Evolutionary conservation across 371 early-diverging fungal species (phyloP).

Genomic region (Smittium culicis): DNA sequence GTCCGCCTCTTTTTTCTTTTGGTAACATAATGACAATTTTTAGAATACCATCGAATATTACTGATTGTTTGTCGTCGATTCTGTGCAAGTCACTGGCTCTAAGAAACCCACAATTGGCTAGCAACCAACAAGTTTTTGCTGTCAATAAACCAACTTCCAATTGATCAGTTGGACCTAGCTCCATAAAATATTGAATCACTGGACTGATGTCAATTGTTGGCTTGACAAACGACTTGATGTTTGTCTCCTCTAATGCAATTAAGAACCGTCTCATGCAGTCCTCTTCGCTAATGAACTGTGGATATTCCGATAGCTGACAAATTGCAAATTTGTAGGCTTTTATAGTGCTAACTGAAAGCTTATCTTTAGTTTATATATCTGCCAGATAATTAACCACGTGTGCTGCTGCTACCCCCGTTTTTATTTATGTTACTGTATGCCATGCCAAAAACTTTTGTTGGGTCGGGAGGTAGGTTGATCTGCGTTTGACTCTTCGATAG

Average conservation of each 20-base stretch:
- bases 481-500: background rate
- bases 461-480: background rate
- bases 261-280: background rate
- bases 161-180: background rate
- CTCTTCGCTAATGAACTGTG: background rate
- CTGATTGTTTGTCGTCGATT: slow-evolving; percentile 12
- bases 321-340: background rate
- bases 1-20: slow-evolving; percentile 13
- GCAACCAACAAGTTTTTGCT: slow-evolving; percentile 6
- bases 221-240: background rate
- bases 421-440: background rate
- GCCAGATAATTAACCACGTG: background rate
- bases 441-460: background rate
- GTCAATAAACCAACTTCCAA: background rate
- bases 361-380: background rate
- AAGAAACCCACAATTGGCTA: slow-evolving; percentile 19
- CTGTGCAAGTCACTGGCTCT: slow-evolving; percentile 20
- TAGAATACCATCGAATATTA: background rate
- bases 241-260: background rate
- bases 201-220: background rate
- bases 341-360: background rate
- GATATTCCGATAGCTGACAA: too few relatives aligned
- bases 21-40: slow-evolving; percentile 12
- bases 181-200: background rate
- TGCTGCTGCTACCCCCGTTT: background rate